These are phyloP conservation scores for Colletotrichum sp. DNA, from an alignment of 2,329 filamentous ascomycete genomes.

Conservation along the genomic window DNA sequence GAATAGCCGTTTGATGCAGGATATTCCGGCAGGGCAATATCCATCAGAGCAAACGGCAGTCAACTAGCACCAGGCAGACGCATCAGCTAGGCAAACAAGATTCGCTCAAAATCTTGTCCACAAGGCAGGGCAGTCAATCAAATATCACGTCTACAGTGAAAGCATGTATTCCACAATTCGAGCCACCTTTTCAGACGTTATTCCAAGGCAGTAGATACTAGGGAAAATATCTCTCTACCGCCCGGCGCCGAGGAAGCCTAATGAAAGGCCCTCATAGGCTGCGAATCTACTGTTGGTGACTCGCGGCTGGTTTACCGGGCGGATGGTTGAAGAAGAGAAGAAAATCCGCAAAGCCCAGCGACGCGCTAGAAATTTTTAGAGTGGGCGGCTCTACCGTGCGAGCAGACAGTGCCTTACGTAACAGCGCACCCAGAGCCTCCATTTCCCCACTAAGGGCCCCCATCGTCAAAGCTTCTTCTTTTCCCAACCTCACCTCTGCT, in stretches of 20 bases:
- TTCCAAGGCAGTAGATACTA: conserved; percentile 91
- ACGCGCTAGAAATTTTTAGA: conserved; percentile 8
- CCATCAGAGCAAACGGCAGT: not conserved
- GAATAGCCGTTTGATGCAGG: not conserved
- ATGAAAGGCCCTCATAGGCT: conserved; percentile 53
- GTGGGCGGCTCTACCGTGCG: conserved; percentile 19
- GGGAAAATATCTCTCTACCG: conserved; percentile 67
- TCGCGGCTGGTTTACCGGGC: conserved; percentile 38
- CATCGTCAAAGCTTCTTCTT: conserved; percentile 24
- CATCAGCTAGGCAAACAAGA: not conserved
- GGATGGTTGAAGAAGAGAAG: conserved; percentile 40
- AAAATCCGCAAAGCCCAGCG: conserved; percentile 23
- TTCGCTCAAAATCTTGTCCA: not conserved
- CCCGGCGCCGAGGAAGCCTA: conserved; percentile 59
- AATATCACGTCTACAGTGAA: not conserved
- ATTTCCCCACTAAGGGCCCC: conserved; percentile 4
- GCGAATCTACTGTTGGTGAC: conserved; percentile 24
- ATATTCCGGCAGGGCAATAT: not conserved
- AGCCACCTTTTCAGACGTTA: conserved; percentile 79
- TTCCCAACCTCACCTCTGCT: conserved; percentile 15
- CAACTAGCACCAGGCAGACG: not conserved
- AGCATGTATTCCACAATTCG: conserved; percentile 78
- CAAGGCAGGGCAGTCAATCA: not conserved
- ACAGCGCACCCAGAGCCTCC: not conserved
- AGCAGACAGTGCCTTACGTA: not conserved